Percentiles rank a stretch among this genome's conserved stretches.
Conservation (phyloP, 164 flowering plant genomes). For the Berberis thunbergii region DNA sequence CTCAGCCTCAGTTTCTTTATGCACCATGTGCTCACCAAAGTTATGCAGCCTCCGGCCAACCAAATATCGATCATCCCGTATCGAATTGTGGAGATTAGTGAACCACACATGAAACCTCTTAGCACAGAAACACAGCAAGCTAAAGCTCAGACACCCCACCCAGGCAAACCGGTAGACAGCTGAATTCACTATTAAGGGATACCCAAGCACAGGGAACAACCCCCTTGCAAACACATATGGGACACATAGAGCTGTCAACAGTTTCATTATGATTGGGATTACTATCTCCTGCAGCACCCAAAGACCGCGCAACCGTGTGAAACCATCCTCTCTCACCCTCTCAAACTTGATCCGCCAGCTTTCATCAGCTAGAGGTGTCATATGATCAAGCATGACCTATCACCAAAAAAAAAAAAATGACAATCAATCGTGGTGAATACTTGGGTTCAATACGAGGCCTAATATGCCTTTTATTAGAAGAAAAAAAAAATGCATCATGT, state of each 20-base stretch:
- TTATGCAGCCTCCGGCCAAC: slow-evolving; percentile 91
- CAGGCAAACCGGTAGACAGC: slow-evolving; percentile 98
- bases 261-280: slow-evolving; percentile 76
- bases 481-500: too few species aligned
- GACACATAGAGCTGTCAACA: slow-evolving; percentile 85
- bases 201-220: slow-evolving; percentile 82
- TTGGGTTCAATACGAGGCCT: too few species aligned
- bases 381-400: slow-evolving; percentile 93
- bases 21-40: slow-evolving; percentile 47
- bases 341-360: slow-evolving; percentile 90
- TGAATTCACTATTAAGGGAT: slow-evolving; percentile 82
- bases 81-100: slow-evolving; percentile 91
- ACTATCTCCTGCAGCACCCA: slow-evolving; percentile 95
- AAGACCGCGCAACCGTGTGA: slow-evolving; percentile 74
- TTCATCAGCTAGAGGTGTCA: slow-evolving; percentile 89
- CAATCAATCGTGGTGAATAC: not conserved
- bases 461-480: too few species aligned
- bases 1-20: slow-evolving; percentile 15
- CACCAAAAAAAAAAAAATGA: not conserved
- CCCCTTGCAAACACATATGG: slow-evolving; percentile 93
- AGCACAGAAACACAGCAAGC: slow-evolving; percentile 71
- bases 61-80: slow-evolving; percentile 89
- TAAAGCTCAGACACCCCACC: slow-evolving; percentile 78
- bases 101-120: slow-evolving; percentile 94
- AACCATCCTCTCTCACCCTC: slow-evolving; percentile 92